Conservation (phyloP, 2,329 filamentous ascomycete species). For the Pochonia chlamydosporia region DNA sequence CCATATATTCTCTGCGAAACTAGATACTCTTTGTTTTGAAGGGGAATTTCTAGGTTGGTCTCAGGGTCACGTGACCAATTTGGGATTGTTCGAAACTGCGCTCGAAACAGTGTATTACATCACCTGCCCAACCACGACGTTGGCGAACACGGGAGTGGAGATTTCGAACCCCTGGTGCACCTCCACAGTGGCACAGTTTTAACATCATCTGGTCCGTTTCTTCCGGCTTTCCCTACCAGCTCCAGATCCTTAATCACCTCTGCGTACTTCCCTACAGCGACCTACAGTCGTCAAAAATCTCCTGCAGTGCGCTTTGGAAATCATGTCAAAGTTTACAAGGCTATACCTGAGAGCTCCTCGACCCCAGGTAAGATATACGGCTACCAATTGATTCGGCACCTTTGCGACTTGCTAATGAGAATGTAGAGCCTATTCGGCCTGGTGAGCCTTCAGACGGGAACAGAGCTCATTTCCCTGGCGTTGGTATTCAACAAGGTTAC, state of each 20-base stretch:
- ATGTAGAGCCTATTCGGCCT: constrained; percentile 75
- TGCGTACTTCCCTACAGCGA: background rate
- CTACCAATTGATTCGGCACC: background rate
- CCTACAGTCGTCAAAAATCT: background rate
- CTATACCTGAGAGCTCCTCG: constrained; percentile 32
- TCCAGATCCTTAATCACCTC: background rate
- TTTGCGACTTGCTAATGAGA: constrained; percentile 7
- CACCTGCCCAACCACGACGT: no score
- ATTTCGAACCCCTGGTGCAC: background rate
- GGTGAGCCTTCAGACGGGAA: constrained; percentile 80
- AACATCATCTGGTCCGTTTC: background rate
- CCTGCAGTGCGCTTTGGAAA: background rate
- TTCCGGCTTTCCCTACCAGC: background rate
- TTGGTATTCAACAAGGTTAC: constrained; percentile 90
- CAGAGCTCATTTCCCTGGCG: constrained; percentile 76
- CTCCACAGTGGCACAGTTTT: no score
- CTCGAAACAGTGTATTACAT: no score
- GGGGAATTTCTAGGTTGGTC: no score
- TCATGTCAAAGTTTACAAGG: constrained; percentile 31
- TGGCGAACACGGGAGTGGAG: constrained; percentile 1
- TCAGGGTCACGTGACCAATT: no score
- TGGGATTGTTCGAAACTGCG: no score
- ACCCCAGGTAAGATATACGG: constrained; percentile 29
- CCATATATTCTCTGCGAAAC: no score
- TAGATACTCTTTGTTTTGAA: no score